Percentiles rank a stretch among this genome's conserved stretches.
phyloP scores from a whole-genome alignment of 2,329 filamentous ascomycete genomes.

The Bipolaris victoriae region DNA sequence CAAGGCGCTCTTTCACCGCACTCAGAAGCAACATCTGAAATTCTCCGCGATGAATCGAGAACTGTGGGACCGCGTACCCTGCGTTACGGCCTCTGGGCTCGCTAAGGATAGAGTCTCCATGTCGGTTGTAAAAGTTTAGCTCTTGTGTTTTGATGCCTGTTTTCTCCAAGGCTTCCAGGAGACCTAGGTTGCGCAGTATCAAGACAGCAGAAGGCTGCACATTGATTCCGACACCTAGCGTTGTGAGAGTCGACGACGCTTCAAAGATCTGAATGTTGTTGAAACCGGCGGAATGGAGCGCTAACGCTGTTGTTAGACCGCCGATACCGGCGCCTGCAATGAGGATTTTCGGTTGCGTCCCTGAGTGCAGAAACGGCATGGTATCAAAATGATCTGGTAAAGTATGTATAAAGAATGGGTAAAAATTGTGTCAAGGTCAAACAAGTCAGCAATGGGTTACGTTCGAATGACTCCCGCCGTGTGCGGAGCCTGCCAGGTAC shows the following conservation, averaged over 20 bases:
- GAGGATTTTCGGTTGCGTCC: constrained; percentile 33
- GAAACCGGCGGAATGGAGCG: constrained; percentile 72
- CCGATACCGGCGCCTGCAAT: constrained; percentile 68
- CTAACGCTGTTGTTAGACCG: constrained; percentile 71
- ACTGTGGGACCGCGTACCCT: constrained; percentile 54
- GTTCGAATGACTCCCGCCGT: background rate
- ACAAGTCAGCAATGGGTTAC: background rate
- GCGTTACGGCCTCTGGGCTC: constrained; percentile 52
- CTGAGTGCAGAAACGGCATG: constrained; percentile 28
- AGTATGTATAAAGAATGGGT: background rate
- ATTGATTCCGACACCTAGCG: constrained; percentile 56
- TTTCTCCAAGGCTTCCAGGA: constrained; percentile 50
- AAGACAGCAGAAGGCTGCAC: constrained; percentile 56
- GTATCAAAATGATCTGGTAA: background rate
- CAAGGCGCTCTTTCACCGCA: constrained; percentile 52
- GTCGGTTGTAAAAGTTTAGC: constrained; percentile 54
- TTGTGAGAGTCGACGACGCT: constrained; percentile 50
- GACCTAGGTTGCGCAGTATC: constrained; percentile 53
- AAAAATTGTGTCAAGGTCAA: background rate
- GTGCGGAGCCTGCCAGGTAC: background rate
- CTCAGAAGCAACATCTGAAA: constrained; percentile 55
- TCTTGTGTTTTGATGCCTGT: constrained; percentile 53
- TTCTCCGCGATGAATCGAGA: constrained; percentile 55
- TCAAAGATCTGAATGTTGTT: constrained; percentile 55
- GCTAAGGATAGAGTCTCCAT: constrained; percentile 53